Evolutionary conservation across 805 yeast species (phyloP).

Genomic region (Candida lessepsii): DNA sequence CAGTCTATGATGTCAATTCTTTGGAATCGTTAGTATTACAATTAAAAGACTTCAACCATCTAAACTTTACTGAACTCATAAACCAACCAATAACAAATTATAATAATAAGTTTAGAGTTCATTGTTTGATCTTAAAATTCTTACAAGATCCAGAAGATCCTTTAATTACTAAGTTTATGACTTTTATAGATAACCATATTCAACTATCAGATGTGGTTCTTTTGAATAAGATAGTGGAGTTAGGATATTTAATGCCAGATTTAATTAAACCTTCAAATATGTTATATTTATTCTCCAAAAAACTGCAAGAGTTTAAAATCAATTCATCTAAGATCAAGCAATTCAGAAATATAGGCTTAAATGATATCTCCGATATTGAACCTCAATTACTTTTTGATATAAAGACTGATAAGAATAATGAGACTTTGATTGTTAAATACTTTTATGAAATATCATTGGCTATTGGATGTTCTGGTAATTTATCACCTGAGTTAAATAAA

Average conservation of each 20-base stretch:
- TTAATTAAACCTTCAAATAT: background rate
- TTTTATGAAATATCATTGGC: slow-evolving; percentile 3
- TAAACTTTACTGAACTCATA: slow-evolving; percentile 13
- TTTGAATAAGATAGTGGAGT: slow-evolving; percentile 1
- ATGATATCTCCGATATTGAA: background rate
- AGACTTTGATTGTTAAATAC: background rate
- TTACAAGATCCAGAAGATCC: slow-evolving; percentile 3
- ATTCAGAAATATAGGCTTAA: background rate
- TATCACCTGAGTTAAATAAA: background rate
- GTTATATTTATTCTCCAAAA: background rate
- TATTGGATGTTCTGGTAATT: background rate
- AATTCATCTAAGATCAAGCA: background rate
- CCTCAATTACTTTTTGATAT: background rate
- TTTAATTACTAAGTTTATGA: slow-evolving; percentile 1
- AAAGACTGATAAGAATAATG: slow-evolving; percentile 3
- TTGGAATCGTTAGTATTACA: slow-evolving; percentile 17
- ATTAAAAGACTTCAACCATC: slow-evolving; percentile 18
- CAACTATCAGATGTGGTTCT: background rate
- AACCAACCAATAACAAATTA: slow-evolving; percentile 7
- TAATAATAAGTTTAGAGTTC: slow-evolving; percentile 9
- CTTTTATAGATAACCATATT: slow-evolving; percentile 5
- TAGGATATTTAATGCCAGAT: slow-evolving; percentile 1
- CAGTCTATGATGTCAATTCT: slow-evolving; percentile 22
- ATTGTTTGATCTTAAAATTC: slow-evolving; percentile 6
- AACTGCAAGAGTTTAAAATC: background rate